phyloP scores from a whole-genome alignment of 257 asterid genomes.

The Solanum chiquidenum region DNA sequence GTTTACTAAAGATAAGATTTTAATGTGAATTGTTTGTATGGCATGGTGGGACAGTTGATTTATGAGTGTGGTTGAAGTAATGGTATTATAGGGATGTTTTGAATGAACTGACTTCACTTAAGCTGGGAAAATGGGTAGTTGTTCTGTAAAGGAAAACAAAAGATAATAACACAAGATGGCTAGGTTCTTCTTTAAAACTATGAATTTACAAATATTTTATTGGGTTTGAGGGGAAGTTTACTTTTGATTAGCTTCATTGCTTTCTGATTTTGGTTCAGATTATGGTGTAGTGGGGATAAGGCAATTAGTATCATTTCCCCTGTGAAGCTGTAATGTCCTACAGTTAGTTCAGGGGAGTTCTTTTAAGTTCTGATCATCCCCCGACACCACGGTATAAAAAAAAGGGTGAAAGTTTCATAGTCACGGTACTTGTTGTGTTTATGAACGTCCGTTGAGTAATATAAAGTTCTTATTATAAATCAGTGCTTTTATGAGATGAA shows the following conservation, averaged over 20 bases:
- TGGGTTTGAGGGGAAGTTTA: not conserved
- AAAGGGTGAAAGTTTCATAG: not conserved
- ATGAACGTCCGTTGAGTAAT: not conserved
- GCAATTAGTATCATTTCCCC: not conserved
- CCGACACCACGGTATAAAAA: not conserved
- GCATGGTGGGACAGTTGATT: not conserved
- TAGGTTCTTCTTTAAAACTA: not conserved
- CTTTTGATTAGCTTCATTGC: not conserved
- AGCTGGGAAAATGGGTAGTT: not conserved
- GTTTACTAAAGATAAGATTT: not conserved
- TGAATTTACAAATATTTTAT: not conserved
- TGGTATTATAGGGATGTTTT: not conserved
- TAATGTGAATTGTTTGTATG: not conserved
- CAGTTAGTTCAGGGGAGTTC: not conserved
- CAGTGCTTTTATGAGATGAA: not conserved
- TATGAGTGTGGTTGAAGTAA: not conserved
- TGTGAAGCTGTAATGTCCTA: not conserved
- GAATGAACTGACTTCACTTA: not conserved
- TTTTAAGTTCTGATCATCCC: not conserved
- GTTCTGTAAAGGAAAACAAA: not conserved
- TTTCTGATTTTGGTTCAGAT: not conserved
- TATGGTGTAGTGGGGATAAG: not conserved
- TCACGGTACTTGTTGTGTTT: not conserved
- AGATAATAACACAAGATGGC: not conserved
- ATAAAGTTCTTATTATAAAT: not conserved